Conservation (phyloP, 768 basidiomycete genomes). For the Hypholoma fasciculare region DNA sequence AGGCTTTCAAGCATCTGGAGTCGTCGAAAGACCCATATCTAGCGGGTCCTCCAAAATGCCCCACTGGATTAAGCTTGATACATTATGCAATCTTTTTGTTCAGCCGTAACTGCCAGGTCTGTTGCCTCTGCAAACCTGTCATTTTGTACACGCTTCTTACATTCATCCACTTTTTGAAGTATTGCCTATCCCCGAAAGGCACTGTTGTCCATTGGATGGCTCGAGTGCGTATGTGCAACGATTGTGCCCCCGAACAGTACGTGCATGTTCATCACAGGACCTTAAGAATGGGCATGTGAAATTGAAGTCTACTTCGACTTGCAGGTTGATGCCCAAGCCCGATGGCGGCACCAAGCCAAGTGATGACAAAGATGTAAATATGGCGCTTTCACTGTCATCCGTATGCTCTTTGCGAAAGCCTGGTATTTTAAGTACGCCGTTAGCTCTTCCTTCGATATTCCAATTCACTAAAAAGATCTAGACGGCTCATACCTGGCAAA, state of each 20-base stretch:
- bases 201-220: conserved; percentile 17
- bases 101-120: conserved; percentile 31
- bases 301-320: too few relatives aligned
- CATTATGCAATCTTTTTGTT: conserved; percentile 38
- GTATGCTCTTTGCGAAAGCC: not conserved
- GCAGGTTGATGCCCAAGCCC: too few relatives aligned
- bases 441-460: not conserved
- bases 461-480: not conserved
- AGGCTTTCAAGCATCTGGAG: too few relatives aligned
- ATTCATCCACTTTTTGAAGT: not conserved
- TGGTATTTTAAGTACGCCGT: not conserved
- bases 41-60: conserved; percentile 14
- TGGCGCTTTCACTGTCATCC: not conserved
- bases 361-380: not conserved
- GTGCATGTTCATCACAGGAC: not conserved
- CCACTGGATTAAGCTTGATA: conserved; percentile 26
- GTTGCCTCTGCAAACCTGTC: conserved; percentile 3
- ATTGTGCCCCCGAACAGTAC: conserved; percentile 14
- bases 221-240: conserved; percentile 16
- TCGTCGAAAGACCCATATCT: too few relatives aligned
- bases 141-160: not conserved
- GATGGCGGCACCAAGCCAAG: too few relatives aligned
- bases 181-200: conserved; percentile 12
- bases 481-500: not conserved
- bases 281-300: too few relatives aligned